phyloP scores from a whole-genome alignment of 2,329 filamentous ascomycete species.

The Cercospora zeae-maydis region DNA sequence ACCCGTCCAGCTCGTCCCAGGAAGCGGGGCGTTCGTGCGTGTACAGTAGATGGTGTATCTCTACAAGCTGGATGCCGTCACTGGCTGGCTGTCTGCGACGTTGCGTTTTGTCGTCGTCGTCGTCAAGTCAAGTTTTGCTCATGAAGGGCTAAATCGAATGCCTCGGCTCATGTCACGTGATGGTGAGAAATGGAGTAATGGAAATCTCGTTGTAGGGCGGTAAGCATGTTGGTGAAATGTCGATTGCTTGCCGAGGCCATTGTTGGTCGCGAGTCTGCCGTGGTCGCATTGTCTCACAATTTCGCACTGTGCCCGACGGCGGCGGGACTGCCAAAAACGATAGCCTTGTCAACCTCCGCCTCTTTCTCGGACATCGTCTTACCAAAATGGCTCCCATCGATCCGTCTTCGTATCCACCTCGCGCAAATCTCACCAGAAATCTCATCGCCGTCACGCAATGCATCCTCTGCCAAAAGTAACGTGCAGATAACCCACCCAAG shows the following conservation, averaged over 20 bases:
- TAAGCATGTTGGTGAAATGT: no score
- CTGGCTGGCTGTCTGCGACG: background rate
- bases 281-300: background rate
- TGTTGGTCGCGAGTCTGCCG: background rate
- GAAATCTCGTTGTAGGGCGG: background rate
- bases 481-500: slow-evolving; percentile 16
- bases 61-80: no score
- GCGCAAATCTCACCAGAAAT: background rate
- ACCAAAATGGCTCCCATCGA: background rate
- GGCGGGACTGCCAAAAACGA: background rate
- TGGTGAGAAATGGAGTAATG: background rate
- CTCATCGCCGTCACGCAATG: slow-evolving; percentile 4
- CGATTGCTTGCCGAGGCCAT: background rate
- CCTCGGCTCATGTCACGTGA: background rate
- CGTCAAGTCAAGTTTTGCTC: background rate
- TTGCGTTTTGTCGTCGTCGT: no score
- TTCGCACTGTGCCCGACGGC: background rate
- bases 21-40: no score
- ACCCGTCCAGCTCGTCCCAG: no score
- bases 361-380: background rate
- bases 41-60: no score
- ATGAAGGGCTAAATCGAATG: background rate
- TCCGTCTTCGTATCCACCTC: slow-evolving; percentile 1
- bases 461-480: slow-evolving; percentile 15
- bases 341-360: background rate